Conservation (phyloP, 2,329 filamentous ascomycete species). For the Beauveria pseudobassiana region DNA sequence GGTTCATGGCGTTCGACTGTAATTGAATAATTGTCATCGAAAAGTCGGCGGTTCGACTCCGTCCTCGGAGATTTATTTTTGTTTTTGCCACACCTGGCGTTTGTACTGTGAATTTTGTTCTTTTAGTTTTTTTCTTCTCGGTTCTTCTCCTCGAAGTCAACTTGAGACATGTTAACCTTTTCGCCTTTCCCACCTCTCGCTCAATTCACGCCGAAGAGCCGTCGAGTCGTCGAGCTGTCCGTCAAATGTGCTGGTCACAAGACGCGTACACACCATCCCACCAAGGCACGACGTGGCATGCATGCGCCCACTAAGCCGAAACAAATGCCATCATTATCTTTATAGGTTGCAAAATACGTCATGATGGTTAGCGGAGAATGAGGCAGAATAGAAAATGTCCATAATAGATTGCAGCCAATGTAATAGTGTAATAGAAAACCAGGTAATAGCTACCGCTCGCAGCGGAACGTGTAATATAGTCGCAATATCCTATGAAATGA, state of each 20-base stretch:
- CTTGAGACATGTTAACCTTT: no score
- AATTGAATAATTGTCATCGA: slow-evolving; percentile 19
- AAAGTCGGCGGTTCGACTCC: slow-evolving; percentile 24
- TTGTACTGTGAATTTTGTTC: no score
- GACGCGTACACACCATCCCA: background rate
- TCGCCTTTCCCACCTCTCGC: background rate
- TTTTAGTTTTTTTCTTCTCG: no score
- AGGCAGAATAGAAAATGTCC: background rate
- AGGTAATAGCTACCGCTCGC: background rate
- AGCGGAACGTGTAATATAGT: background rate
- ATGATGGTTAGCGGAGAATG: no score
- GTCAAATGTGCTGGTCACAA: background rate
- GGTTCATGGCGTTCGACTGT: slow-evolving; percentile 24
- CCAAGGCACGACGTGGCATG: background rate
- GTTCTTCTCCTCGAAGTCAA: no score
- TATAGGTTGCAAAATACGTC: no score
- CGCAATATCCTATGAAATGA: background rate
- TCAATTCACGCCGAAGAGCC: background rate
- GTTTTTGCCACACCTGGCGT: background rate
- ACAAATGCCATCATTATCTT: background rate
- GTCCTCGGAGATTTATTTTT: slow-evolving; percentile 21
- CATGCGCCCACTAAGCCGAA: background rate
- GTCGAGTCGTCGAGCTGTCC: no score
- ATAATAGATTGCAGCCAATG: background rate
- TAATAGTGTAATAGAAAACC: background rate